A percentile compares a stretch with the other conserved stretches of the same genome.
phyloP scores from a whole-genome alignment of 225 moss, liverwort and hornwort genomes.

The Bryum argenteum region DNA sequence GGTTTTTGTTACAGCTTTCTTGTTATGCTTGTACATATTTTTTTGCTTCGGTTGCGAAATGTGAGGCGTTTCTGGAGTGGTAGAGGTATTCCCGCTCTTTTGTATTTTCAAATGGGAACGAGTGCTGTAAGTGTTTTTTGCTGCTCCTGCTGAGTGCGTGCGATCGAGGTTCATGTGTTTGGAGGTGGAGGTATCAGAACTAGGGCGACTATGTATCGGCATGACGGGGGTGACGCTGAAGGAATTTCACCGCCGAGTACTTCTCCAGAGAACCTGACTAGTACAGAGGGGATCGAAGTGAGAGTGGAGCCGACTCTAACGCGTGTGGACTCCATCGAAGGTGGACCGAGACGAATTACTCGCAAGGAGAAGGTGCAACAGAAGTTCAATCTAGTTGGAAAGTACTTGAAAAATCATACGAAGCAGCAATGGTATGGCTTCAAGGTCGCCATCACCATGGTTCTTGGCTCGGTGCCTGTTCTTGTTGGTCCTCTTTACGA shows the following conservation, averaged over 20 bases:
- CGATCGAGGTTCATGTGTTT: conserved; percentile 8
- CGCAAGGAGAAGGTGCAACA: conserved; percentile 45
- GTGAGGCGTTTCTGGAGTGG: conserved; percentile 24
- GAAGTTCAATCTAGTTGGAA: conserved; percentile 27
- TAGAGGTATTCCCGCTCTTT: not conserved
- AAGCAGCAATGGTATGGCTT: conserved; percentile 55
- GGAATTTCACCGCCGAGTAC: conserved; percentile 25
- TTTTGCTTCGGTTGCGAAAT: conserved; percentile 13
- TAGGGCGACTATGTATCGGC: conserved; percentile 59
- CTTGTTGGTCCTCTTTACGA: conserved; percentile 48
- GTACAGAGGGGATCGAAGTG: conserved; percentile 49
- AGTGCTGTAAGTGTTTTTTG: not conserved
- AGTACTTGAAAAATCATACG: conserved; percentile 41
- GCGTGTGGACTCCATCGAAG: conserved; percentile 60
- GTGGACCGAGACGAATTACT: conserved; percentile 44
- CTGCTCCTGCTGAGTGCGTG: not conserved
- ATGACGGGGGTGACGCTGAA: conserved; percentile 47
- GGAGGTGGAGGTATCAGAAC: conserved; percentile 22
- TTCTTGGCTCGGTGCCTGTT: conserved; percentile 45
- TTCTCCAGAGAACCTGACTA: conserved; percentile 42
- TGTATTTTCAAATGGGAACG: conserved; percentile 27
- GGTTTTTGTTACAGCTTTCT: conserved; percentile 19
- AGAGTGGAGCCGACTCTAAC: conserved; percentile 57
- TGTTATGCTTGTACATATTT: not conserved
- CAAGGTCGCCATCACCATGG: conserved; percentile 55